These are phyloP conservation scores for Tetragonia tetragonoides DNA, from an alignment of 148 eudicot species.

Conservation along the genomic window DNA sequence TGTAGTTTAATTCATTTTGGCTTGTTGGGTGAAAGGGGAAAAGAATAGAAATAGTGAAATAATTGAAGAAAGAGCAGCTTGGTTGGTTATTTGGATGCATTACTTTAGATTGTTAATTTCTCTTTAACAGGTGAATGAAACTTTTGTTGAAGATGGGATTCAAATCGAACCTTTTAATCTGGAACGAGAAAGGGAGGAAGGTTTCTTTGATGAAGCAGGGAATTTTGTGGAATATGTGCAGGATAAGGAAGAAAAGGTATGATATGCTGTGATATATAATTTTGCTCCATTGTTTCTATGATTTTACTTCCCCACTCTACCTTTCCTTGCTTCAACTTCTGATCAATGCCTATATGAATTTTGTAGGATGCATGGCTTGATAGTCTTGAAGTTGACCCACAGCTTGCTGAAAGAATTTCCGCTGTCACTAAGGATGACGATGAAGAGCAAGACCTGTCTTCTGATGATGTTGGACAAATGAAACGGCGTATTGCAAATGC, in stretches of 20 bases:
- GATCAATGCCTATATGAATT: neutral
- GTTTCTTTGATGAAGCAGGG: conserved; percentile 87
- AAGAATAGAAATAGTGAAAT: too few species aligned
- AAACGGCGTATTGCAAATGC: conserved; percentile 91
- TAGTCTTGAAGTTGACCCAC: conserved; percentile 59
- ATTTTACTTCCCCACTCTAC: conserved; percentile 2
- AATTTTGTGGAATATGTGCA: conserved; percentile 75
- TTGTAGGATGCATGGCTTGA: conserved; percentile 99
- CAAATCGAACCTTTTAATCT: conserved; percentile 83
- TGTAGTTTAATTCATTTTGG: too few species aligned
- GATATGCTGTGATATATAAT: neutral
- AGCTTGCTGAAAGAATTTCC: conserved; percentile 45
- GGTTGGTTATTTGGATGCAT: too few species aligned
- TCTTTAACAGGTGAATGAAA: conserved; percentile 60
- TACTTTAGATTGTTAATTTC: neutral
- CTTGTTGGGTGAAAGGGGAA: too few species aligned
- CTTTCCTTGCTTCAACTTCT: neutral
- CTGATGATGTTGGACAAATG: conserved; percentile 65
- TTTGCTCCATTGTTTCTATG: conserved; percentile 3
- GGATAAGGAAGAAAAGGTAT: conserved; percentile 78
- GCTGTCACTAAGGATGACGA: conserved; percentile 33
- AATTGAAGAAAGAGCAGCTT: too few species aligned
- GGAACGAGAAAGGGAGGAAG: conserved; percentile 85
- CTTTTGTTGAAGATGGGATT: conserved; percentile 68
- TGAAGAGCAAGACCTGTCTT: conserved; percentile 50